Conservation (phyloP, 23 red algal genomes). For the Gracilaria gracilis region DNA sequence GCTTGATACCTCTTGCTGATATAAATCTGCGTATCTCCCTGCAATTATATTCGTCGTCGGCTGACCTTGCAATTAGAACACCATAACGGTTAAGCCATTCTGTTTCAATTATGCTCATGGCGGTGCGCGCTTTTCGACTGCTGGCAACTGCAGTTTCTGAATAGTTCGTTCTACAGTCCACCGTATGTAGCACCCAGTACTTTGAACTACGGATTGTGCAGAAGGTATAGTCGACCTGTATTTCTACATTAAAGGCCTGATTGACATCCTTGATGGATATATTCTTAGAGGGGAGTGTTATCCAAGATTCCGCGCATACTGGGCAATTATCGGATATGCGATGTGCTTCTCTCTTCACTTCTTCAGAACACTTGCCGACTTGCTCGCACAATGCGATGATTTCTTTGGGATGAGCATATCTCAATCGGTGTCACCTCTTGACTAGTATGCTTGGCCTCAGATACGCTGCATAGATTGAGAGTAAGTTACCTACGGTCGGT, state of each 20-base stretch:
- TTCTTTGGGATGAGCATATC: too few relatives aligned
- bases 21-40: background rate
- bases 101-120: background rate
- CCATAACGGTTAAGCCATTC: background rate
- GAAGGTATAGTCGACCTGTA: slow-evolving; percentile 23
- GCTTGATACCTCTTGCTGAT: background rate
- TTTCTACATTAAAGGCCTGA: too few relatives aligned
- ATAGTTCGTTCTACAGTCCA: background rate
- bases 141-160: background rate
- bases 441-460: background rate
- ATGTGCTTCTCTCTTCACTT: background rate
- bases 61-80: background rate
- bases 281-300: background rate
- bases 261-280: too few relatives aligned
- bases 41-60: background rate
- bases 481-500: background rate
- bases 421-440: slow-evolving; percentile 9
- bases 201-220: background rate
- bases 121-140: background rate
- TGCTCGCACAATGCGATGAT: background rate
- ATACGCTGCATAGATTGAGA: background rate
- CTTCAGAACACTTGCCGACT: background rate
- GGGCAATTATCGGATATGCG: background rate
- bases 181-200: slow-evolving; percentile 23
- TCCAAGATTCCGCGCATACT: background rate